Conservation (phyloP, 257 asterid genomes). For the Leptodermis oblonga region DNA sequence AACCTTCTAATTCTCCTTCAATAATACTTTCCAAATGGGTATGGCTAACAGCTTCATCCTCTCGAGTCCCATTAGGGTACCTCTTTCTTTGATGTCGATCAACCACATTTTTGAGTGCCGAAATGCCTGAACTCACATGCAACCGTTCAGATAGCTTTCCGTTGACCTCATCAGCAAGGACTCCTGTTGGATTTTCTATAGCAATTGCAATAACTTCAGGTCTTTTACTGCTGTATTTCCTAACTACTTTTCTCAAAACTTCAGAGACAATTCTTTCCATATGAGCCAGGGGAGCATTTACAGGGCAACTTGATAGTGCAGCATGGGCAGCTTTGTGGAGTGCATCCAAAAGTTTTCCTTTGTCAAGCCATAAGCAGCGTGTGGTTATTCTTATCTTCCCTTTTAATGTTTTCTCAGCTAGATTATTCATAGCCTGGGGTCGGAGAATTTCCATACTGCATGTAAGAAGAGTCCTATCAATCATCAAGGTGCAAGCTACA, state of each 20-base stretch:
- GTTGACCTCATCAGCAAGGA: conserved; percentile 75
- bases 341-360: conserved; percentile 94
- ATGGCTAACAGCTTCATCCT: conserved; percentile 42
- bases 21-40: conserved; percentile 31
- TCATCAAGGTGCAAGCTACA: conserved; percentile 21
- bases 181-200: conserved; percentile 75
- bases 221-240: conserved; percentile 90
- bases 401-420: conserved; percentile 52
- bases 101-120: conserved; percentile 52
- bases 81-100: conserved; percentile 46
- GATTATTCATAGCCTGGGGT: conserved; percentile 49
- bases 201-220: conserved; percentile 94
- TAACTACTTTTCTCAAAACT: conserved; percentile 82
- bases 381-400: conserved; percentile 96
- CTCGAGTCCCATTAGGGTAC: conserved; percentile 32
- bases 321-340: conserved; percentile 97
- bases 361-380: conserved; percentile 98
- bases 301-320: conserved; percentile 87
- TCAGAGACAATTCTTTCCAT: conserved; percentile 92
- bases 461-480: conserved; percentile 16
- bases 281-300: conserved; percentile 72
- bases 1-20: conserved; percentile 57
- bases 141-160: conserved; percentile 66
- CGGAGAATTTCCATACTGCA: conserved; percentile 95
- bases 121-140: conserved; percentile 39